Base-by-base conservation (phyloP, 75 land plant species). In the Selaginella tamariscina region DNA sequence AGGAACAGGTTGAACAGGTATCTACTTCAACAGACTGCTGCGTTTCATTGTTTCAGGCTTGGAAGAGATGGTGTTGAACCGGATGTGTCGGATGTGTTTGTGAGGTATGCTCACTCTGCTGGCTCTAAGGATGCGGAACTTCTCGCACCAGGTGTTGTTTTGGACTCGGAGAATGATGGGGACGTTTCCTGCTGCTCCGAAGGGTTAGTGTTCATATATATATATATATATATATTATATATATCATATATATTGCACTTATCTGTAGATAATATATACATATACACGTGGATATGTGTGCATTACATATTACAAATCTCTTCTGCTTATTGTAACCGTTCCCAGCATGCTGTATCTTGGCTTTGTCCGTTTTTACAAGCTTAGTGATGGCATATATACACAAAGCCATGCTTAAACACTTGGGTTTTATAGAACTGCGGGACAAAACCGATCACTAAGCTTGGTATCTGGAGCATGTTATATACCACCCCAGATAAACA, bases 401-500 rank as follows among this genome's bases (percentile, higher is more conserved):
- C 30, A 30, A 1, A 23, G 32, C 27, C 22, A 24, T 31, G 15
- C 29, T 73, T 54, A 0, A n/a, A 56, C 55, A n/a, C 30, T 15
- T 2, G 18, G 15, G 70, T 39, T 1, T 8, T 74, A 74, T 79
- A 91, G 97, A 69, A 79, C 69, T 26, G 54, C 39, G 32, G 33
- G 30, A 24, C 77, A 77, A 18, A 56, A 27, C 21, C 80, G 79
- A 73, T 32, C 76, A n/a, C 67, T 93, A 27, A 83, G 80, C 68
- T 77, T 93, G 32, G 70, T 83, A 21, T 93, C 95, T 21, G 98
- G 83, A 56, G 84, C 98, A 27, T 89, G 90, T 70, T 86, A 79
- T 69, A 73, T 93, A 27, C 98, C 98, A 0, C 95, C 71, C 98
- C 95, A 29, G 90, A 84, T 20, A 93, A 93, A 79, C 87, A 84